phyloP scores from a whole-genome alignment of 2,329 filamentous ascomycete genomes.

The Aaosphaeria arxii region DNA sequence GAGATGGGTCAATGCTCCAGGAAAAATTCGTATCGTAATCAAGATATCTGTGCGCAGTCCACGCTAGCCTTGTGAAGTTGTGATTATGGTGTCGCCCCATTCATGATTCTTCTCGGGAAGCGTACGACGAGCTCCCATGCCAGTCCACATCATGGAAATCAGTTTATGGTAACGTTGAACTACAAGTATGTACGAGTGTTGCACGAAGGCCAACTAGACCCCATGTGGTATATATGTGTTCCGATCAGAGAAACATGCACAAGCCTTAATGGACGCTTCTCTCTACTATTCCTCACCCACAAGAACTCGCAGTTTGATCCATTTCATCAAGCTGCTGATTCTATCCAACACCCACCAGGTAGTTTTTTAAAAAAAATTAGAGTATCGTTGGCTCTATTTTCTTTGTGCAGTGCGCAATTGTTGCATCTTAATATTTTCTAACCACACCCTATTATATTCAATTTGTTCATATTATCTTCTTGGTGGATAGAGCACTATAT shows the following conservation, averaged over 20 bases:
- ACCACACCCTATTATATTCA: neutral
- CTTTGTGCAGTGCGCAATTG: neutral
- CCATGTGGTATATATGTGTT: no score
- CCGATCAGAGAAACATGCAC: no score
- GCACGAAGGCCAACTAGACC: no score
- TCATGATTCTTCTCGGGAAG: neutral
- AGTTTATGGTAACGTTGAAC: neutral
- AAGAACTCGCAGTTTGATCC: no score
- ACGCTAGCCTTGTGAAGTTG: neutral
- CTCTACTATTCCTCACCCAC: no score
- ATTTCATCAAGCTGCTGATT: no score
- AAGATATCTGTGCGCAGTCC: no score
- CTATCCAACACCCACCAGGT: no score
- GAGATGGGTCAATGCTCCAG: neutral
- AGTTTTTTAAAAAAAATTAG: neutral
- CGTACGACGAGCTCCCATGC: neutral
- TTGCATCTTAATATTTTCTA: neutral
- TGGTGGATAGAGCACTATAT: neutral
- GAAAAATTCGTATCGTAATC: neutral
- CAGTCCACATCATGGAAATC: neutral
- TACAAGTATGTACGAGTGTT: neutral
- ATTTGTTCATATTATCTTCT: no score
- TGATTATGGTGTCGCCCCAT: neutral
- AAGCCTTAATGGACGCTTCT: no score
- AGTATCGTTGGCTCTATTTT: neutral